phyloP scores from a whole-genome alignment of 1,284 basidiomycete species.

The Ceratobasidium sp. region DNA sequence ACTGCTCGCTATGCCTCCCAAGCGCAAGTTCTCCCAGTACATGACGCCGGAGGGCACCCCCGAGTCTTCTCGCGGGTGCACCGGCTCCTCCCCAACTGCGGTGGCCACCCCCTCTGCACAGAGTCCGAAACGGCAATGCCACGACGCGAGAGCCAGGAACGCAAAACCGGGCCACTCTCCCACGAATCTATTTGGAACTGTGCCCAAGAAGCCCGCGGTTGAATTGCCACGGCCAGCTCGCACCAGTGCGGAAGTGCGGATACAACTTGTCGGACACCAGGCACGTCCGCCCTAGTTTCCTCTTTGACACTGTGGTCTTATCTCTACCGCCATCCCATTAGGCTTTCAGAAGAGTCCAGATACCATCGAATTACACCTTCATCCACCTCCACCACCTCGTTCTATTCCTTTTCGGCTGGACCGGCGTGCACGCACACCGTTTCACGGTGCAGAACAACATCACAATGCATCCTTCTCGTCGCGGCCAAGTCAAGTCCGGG shows the following conservation, averaged over 20 bases:
- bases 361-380: conserved; percentile 73
- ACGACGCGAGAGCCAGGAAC: conserved; percentile 34
- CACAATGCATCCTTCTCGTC: conserved; percentile 8
- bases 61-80: conserved; percentile 7
- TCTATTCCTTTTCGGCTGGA: conserved; percentile 64
- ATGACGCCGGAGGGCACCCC: conserved; percentile 36
- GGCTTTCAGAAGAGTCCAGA: conserved; percentile 68
- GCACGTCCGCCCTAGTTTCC: neutral
- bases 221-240: conserved; percentile 23
- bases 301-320: neutral
- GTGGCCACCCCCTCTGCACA: conserved; percentile 7
- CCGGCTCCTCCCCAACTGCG: conserved; percentile 19
- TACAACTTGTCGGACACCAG: conserved; percentile 27
- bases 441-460: conserved; percentile 36
- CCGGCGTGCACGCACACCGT: conserved; percentile 46
- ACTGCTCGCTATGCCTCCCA: conserved; percentile 8
- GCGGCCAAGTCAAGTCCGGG: conserved; percentile 29
- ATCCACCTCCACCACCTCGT: conserved; percentile 68
- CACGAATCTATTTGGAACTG: conserved; percentile 28
- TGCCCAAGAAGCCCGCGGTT: conserved; percentile 28
- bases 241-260: conserved; percentile 32
- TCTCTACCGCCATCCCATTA: neutral
- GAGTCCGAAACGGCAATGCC: conserved; percentile 36
- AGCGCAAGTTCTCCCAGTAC: conserved; percentile 31
- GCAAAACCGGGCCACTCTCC: conserved; percentile 34